These are phyloP conservation scores for Magnaporthiopsis rhizophila DNA, from an alignment of 2,329 filamentous ascomycete genomes.

Conservation along the genomic window DNA sequence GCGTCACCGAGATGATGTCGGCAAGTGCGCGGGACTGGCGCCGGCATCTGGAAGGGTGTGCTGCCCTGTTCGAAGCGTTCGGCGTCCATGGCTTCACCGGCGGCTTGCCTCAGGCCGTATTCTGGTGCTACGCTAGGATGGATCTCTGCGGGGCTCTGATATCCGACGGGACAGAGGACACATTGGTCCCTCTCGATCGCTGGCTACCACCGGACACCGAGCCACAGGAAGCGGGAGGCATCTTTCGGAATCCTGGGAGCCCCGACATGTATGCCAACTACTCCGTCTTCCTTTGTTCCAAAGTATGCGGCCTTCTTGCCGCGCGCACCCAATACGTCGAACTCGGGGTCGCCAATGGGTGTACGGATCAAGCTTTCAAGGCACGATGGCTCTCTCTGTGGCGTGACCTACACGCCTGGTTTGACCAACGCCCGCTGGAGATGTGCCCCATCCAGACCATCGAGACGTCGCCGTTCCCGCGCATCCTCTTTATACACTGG, in stretches of 20 bases:
- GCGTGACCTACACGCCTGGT: slow-evolving; percentile 42
- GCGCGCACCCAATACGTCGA: slow-evolving; percentile 40
- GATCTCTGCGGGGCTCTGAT: slow-evolving; percentile 50
- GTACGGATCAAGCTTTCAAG: slow-evolving; percentile 30
- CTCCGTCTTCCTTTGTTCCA: slow-evolving; percentile 47
- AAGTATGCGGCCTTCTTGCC: slow-evolving; percentile 41
- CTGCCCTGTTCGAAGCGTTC: slow-evolving; percentile 43
- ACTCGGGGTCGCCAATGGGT: slow-evolving; percentile 36
- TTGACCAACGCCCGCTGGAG: slow-evolving; percentile 34
- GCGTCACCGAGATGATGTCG: slow-evolving; percentile 35
- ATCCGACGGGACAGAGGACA: slow-evolving; percentile 41
- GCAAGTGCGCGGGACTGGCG: slow-evolving; percentile 40
- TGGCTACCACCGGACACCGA: slow-evolving; percentile 36
- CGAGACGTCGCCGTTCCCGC: slow-evolving; percentile 37
- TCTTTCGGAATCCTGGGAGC: slow-evolving; percentile 24
- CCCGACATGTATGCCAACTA: slow-evolving; percentile 53
- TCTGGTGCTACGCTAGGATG: slow-evolving; percentile 54
- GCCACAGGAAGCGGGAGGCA: slow-evolving; percentile 24
- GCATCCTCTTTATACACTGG: slow-evolving; percentile 44
- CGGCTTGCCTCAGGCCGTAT: slow-evolving; percentile 44
- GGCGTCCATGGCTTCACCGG: slow-evolving; percentile 45
- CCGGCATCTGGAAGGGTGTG: slow-evolving; percentile 49
- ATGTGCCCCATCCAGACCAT: slow-evolving; percentile 36
- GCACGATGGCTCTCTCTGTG: slow-evolving; percentile 39
- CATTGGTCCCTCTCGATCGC: slow-evolving; percentile 38